Evolutionary conservation across 805 yeast species (phyloP).

Genomic region (Saccharomycopsis babjevae): DNA sequence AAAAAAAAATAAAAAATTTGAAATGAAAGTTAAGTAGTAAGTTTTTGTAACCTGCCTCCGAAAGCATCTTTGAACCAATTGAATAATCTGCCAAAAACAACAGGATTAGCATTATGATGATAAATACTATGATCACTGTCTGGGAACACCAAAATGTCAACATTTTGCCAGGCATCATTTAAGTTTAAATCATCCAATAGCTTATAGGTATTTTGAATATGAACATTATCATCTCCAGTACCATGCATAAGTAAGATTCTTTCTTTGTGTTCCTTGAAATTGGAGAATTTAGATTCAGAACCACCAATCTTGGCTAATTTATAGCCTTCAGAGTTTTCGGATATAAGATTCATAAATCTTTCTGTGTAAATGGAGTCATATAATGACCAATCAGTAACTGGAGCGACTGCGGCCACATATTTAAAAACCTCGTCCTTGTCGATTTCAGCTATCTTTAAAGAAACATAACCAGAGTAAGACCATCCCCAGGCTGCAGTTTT

Average conservation of each 20-base stretch:
- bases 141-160: slow-evolving; percentile 82
- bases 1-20: not conserved
- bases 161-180: slow-evolving; percentile 45
- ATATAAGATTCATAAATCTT: slow-evolving; percentile 84
- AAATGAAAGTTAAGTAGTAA: slow-evolving; percentile 1
- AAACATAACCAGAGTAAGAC: slow-evolving; percentile 95
- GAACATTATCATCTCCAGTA: slow-evolving; percentile 95
- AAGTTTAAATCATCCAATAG: slow-evolving; percentile 63
- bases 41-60: slow-evolving; percentile 26
- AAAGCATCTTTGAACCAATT: slow-evolving; percentile 62
- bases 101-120: slow-evolving; percentile 66
- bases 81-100: slow-evolving; percentile 62
- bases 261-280: slow-evolving; percentile 39
- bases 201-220: slow-evolving; percentile 78
- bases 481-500: slow-evolving; percentile 93
- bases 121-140: slow-evolving; percentile 83
- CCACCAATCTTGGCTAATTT: slow-evolving; percentile 37
- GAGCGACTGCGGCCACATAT: slow-evolving; percentile 94
- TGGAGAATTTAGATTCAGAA: slow-evolving; percentile 23
- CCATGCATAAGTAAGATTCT: slow-evolving; percentile 91
- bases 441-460: slow-evolving; percentile 77
- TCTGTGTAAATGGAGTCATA: slow-evolving; percentile 94
- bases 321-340: slow-evolving; percentile 57
- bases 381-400: slow-evolving; percentile 88
- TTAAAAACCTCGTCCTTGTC: slow-evolving; percentile 69